Evolutionary conservation across 352 stramenopile genomes (phyloP).

Genomic region (Phytophthora ramorum): DNA sequence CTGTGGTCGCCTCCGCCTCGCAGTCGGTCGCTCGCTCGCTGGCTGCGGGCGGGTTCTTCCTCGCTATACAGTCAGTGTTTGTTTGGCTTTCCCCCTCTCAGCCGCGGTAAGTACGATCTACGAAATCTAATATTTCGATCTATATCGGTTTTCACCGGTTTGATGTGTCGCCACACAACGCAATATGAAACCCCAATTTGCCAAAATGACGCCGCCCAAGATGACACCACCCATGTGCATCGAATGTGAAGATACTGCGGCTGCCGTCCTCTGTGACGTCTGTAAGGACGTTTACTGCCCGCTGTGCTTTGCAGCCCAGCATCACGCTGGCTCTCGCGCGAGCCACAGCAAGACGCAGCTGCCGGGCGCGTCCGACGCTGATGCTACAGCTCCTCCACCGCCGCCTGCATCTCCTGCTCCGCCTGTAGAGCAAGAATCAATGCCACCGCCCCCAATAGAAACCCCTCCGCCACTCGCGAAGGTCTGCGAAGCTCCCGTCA

Average conservation of each 20-base stretch:
- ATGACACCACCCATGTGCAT: constrained; percentile 61
- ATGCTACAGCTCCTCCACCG: neutral
- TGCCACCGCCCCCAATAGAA: neutral
- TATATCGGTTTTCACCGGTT: too few relatives aligned
- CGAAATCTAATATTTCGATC: too few relatives aligned
- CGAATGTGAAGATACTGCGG: constrained; percentile 87
- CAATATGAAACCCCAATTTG: too few relatives aligned
- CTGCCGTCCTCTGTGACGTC: constrained; percentile 64
- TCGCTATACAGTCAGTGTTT: constrained; percentile 25
- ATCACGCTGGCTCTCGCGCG: constrained; percentile 63
- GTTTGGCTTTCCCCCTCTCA: constrained; percentile 14
- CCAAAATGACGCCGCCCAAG: constrained; percentile 22
- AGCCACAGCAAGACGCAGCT: constrained; percentile 51
- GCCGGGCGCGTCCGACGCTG: neutral
- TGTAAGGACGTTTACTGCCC: constrained; percentile 83
- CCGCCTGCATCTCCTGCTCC: constrained; percentile 2
- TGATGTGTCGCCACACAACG: too few relatives aligned
- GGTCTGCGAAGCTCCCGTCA: neutral
- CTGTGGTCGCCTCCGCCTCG: neutral
- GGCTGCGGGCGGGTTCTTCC: constrained; percentile 20
- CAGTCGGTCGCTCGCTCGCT: constrained; percentile 11
- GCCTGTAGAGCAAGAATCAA: constrained; percentile 4
- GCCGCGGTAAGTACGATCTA: constrained; percentile 18
- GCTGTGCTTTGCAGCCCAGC: constrained; percentile 79
- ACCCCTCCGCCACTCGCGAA: constrained; percentile 18